Evolutionary conservation across 768 basidiomycete species (phyloP).

Genomic region (Xerocomus potaroensis): DNA sequence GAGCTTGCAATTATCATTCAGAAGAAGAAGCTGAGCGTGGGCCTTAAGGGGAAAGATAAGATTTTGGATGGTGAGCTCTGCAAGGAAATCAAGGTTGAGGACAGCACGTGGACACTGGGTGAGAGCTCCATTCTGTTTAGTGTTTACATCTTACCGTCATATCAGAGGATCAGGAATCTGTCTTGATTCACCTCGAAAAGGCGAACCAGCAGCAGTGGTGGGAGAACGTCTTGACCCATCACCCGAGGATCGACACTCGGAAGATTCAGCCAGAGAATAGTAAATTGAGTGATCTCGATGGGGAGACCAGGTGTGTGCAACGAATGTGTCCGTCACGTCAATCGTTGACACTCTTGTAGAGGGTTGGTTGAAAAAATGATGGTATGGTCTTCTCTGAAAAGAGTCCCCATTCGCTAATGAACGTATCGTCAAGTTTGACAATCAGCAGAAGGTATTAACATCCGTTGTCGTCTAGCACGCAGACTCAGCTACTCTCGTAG

Average conservation of each 20-base stretch:
- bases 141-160: conserved; percentile 6
- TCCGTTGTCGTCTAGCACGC: neutral
- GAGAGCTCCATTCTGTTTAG: conserved; percentile 24
- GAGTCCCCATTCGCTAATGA: conserved; percentile 6
- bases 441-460: conserved; percentile 38
- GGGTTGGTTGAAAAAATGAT: conserved; percentile 99
- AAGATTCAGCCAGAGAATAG: conserved; percentile 96
- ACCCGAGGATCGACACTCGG: conserved; percentile 93
- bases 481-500: conserved; percentile 35
- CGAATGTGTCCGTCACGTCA: conserved; percentile 1
- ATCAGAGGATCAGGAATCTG: conserved; percentile 70
- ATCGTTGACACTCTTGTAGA: conserved; percentile 37
- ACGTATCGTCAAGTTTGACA: conserved; percentile 36
- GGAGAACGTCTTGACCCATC: conserved; percentile 93
- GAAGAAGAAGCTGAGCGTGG: conserved; percentile 80
- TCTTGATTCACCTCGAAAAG: conserved; percentile 83
- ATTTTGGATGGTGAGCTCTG: conserved; percentile 90
- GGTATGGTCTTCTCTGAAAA: conserved; percentile 48
- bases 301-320: conserved; percentile 75
- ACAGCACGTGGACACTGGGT: conserved; percentile 97
- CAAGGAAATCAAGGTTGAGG: conserved; percentile 92
- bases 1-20: conserved; percentile 70
- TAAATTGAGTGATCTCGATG: conserved; percentile 93
- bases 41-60: conserved; percentile 79
- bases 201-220: conserved; percentile 91